Evolutionary conservation across 2,329 filamentous ascomycete genomes (phyloP), one percentile per base, ranked within the genome.

Genomic region (Hymenoscyphus fructigenus): DNA sequence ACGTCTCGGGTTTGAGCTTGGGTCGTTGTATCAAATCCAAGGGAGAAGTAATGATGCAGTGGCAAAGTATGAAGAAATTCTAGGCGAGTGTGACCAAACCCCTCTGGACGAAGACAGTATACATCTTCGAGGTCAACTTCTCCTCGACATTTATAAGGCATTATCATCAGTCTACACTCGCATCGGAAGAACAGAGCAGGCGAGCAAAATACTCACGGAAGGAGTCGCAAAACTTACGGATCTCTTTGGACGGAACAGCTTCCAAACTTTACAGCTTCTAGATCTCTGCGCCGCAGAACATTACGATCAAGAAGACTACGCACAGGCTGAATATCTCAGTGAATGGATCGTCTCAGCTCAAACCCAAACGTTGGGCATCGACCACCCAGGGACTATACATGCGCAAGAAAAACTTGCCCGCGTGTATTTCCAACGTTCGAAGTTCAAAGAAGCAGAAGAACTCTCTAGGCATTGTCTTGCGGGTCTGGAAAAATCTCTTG

Each of bases 291-390:
- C 55, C 17, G 32, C 55, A n/a, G 55, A 57, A 57, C 26, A 57
- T 26, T 57, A 57, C 14, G 55, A 57, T n/a, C 55, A 57, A 20
- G 55, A 57, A 57, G 55, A 57, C 26, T 57, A 57, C 28, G 55
- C 55, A 6, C 55, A 57, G 12, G 55, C 55, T 9, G 55, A 57
- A 32, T 17, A 29, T 14, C 55, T 57, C 55, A 29, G 17, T 5
- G 17, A n/a, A 3, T 34, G 55, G 32, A 57, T 57, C 26, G 55
- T 57, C 26, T 15, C 55, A 57, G 26, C 55, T 7, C 55, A 57
- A 57, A 57, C 32, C 28, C 55, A 57, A 32, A 57, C 55, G 12
- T 34, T 57, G 5, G 55, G 55, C 7, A 32, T 57, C 4, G 55
- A 57, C 26, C 55, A 57, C 17, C 55, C 55, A 2, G 55, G 20